phyloP scores from a whole-genome alignment of 2,329 filamentous ascomycete species.

The Graphium sp. region DNA sequence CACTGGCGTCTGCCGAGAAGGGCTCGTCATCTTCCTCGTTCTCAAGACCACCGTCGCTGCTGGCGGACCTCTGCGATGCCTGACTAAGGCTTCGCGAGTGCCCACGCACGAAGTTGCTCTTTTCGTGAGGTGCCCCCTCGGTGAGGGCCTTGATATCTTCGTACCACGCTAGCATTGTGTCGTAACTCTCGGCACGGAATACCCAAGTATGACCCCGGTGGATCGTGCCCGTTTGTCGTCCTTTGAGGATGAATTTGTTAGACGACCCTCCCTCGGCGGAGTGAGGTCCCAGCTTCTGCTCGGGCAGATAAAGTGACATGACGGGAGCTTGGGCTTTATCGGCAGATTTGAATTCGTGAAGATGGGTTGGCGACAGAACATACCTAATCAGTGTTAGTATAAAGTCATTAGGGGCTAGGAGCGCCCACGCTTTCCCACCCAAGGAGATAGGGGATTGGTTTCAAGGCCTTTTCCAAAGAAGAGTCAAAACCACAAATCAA shows the following conservation, averaged over 20 bases:
- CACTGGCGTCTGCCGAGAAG: conserved; percentile 32
- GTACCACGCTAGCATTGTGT: conserved; percentile 96
- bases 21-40: conserved; percentile 55
- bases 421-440: too few species aligned
- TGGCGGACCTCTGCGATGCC: conserved; percentile 41
- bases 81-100: conserved; percentile 67
- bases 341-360: conserved; percentile 98
- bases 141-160: conserved; percentile 83
- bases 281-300: conserved; percentile 89
- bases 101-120: conserved; percentile 69
- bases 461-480: neutral
- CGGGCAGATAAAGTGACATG: conserved; percentile 89
- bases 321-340: conserved; percentile 82
- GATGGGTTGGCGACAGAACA: conserved; percentile 85
- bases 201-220: conserved; percentile 68
- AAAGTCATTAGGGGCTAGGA: neutral
- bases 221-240: conserved; percentile 81
- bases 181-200: conserved; percentile 56
- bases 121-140: conserved; percentile 75
- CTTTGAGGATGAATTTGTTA: conserved; percentile 96
- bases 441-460: too few species aligned
- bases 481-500: too few species aligned
- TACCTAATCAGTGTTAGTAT: conserved; percentile 41
- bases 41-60: conserved; percentile 63
- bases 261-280: conserved; percentile 69